A percentile compares a stretch with the other conserved stretches of the same genome.
Evolutionary conservation across 805 yeast species (phyloP).

Genomic region (Barnettozyma californica): DNA sequence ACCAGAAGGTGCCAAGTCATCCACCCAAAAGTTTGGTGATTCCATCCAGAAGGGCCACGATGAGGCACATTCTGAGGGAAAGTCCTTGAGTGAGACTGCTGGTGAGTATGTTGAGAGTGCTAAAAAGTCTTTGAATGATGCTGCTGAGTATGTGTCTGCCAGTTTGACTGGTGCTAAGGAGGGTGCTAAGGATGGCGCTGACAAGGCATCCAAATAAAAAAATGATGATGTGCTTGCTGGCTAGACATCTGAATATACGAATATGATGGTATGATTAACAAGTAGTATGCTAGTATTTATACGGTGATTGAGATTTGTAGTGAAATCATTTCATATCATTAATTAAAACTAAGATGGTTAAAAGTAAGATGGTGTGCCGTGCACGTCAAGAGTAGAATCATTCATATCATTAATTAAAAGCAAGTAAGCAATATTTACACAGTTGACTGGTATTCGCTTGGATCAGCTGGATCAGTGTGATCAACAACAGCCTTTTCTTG

Average conservation of each 20-base stretch:
- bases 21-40: constrained; percentile 65
- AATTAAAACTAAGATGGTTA: too few relatives aligned
- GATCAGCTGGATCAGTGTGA: not conserved
- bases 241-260: too few relatives aligned
- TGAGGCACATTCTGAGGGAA: constrained; percentile 36
- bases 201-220: constrained; percentile 6
- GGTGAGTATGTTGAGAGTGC: constrained; percentile 54
- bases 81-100: constrained; percentile 49
- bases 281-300: too few relatives aligned
- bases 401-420: not conserved
- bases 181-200: constrained; percentile 34
- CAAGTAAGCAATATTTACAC: not conserved
- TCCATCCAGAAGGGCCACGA: constrained; percentile 49
- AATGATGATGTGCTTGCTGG: not conserved
- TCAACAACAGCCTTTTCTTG: not conserved
- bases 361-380: too few relatives aligned
- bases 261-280: too few relatives aligned
- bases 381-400: too few relatives aligned
- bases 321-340: too few relatives aligned
- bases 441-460: not conserved
- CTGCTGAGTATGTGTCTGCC: constrained; percentile 41
- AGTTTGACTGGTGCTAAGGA: constrained; percentile 54
- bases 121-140: constrained; percentile 42
- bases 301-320: too few relatives aligned
- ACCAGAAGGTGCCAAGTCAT: constrained; percentile 66